phyloP scores from a whole-genome alignment of 441 rosid species.

The Sinapis alba region DNA sequence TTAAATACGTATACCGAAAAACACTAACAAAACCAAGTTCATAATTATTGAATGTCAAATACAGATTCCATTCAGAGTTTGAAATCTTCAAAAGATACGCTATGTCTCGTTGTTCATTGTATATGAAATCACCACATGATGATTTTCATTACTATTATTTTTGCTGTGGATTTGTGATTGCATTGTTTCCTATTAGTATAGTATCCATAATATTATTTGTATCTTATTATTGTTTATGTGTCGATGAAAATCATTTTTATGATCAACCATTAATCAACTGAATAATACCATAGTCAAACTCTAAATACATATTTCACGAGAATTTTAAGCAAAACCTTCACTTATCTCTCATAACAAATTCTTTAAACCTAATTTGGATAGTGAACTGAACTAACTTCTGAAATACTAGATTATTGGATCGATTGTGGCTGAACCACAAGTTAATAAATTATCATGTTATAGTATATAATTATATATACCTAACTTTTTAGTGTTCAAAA shows the following conservation, averaged over 20 bases:
- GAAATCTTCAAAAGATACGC: conserved; percentile 27
- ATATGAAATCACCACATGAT: neutral
- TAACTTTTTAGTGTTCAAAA: too few relatives aligned
- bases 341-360: too few relatives aligned
- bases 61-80: neutral
- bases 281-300: neutral
- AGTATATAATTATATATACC: too few relatives aligned
- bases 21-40: neutral
- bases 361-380: too few relatives aligned
- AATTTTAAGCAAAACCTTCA: too few relatives aligned
- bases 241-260: neutral
- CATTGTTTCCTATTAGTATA: neutral
- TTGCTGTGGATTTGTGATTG: neutral
- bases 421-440: too few relatives aligned
- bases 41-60: neutral
- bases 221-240: neutral
- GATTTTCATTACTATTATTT: neutral
- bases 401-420: too few relatives aligned
- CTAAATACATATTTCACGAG: neutral
- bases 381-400: too few relatives aligned
- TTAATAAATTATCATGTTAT: too few relatives aligned
- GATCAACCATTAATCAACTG: neutral
- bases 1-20: neutral
- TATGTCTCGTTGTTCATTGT: conserved; percentile 17
- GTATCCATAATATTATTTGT: neutral